Evolutionary conservation across 164 flowering plant genomes (phyloP), one percentile per base, ranked within the genome.

Genomic region (Chimonanthus praecox): DNA sequence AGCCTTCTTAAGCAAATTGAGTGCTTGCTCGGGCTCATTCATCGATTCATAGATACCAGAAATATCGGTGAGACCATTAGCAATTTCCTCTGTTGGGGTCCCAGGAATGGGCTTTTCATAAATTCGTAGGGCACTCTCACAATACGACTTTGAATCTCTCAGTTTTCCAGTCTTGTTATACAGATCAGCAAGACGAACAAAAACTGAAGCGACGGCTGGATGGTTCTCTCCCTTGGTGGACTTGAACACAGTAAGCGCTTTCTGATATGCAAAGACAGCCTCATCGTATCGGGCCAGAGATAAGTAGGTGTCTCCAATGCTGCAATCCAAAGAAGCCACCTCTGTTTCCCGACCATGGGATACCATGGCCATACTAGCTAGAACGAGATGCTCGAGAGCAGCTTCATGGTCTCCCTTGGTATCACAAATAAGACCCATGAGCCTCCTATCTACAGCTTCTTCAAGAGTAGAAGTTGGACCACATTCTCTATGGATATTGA

Each of bases 361-460:
- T 44, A 83, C 90, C 95, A 91, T 91, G 46, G 98, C 89, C 98
- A 90, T 89, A 84, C 98, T 89, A 63, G 98, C 97, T 67, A 93
- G 77, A 68, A 93, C 95, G 33, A 94, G 89, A 82, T 95, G 98
- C 86, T 95, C 99, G 58, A 95, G 92, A 65, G 99, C 98, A 65
- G 86, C 84, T 76, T 95, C 98, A 78, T 93, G 88, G 71, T 95
- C 89, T 45, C 98, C 98, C 81, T 88, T 93, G 16, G 89, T 84
- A 73, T 95, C 99, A 73, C 92, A 92, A 70, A 95, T 90, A 69
- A 95, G 89, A 74, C 97, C 99, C 98, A 95, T 95, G 8, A 95
- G 92, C 80, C 98, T 85, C 79, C 99, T 80, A 74, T 95, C 99
- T 2, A 92, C 97, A 3, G 97, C 95, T 78, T 95, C 99, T 80